Evolutionary conservation across 2,329 filamentous ascomycete species (phyloP).

Genomic region (Scedosporium apiospermum): DNA sequence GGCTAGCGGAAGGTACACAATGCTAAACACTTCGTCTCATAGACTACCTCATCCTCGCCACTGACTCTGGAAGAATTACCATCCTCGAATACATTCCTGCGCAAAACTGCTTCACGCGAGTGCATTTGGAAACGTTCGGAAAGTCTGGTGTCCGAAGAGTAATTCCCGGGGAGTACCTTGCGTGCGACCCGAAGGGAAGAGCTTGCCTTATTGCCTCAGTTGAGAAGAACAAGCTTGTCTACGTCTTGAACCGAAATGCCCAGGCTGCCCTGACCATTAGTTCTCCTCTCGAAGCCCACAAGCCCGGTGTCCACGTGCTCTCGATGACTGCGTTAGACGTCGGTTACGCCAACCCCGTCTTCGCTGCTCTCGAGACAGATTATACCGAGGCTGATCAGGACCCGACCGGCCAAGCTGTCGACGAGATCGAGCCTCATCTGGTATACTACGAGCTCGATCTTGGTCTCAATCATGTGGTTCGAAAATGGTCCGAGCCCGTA

Average conservation of each 20-base stretch:
- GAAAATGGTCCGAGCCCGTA: conserved; percentile 91
- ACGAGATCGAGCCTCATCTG: conserved; percentile 62
- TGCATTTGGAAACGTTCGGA: conserved; percentile 95
- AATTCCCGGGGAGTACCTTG: conserved; percentile 90
- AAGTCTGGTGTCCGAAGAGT: conserved; percentile 93
- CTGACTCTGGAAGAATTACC: conserved; percentile 89
- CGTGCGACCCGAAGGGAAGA: conserved; percentile 89
- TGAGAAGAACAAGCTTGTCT: conserved; percentile 99
- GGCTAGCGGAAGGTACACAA: conserved; percentile 11
- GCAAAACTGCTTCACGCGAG: conserved; percentile 76
- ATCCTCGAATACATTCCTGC: conserved; percentile 85
- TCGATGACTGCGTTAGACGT: conserved; percentile 84
- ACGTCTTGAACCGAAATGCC: conserved; percentile 90
- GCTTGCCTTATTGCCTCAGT: conserved; percentile 89
- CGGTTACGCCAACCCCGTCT: conserved; percentile 94
- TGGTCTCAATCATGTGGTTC: conserved; percentile 91
- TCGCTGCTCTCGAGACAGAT: conserved; percentile 88
- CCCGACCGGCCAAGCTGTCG: conserved; percentile 69
- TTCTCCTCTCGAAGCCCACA: conserved; percentile 92
- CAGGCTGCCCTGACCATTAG: conserved; percentile 95
- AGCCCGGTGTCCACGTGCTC: conserved; percentile 82
- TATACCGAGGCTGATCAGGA: conserved; percentile 90
- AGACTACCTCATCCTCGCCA: conserved; percentile 95
- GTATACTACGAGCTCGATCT: conserved; percentile 98
- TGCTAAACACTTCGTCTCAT: conserved; percentile 16